Evolutionary conservation across 768 basidiomycete genomes (phyloP).

Genomic region (Boletus reticulatus): DNA sequence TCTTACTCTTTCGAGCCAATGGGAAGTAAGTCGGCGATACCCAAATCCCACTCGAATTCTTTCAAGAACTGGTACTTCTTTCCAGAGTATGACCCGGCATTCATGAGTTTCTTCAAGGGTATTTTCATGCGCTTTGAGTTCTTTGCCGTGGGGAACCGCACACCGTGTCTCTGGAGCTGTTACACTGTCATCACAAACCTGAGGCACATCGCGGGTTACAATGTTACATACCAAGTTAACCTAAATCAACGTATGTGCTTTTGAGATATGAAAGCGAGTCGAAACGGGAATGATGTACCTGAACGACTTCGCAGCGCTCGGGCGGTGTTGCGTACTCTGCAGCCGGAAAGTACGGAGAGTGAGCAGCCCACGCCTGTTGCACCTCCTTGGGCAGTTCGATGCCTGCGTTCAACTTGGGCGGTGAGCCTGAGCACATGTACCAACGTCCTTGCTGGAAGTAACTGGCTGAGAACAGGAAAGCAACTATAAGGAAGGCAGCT

Average conservation of each 20-base stretch:
- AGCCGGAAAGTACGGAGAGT: conserved; percentile 57
- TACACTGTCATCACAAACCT: conserved; percentile 2
- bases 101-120: conserved; percentile 54
- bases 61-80: conserved; percentile 53
- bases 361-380: conserved; percentile 52
- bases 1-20: conserved; percentile 66
- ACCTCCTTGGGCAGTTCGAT: conserved; percentile 20
- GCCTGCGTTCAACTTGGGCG: background rate
- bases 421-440: background rate
- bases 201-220: no score
- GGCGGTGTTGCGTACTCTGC: conserved; percentile 47
- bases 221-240: conserved; percentile 29
- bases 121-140: conserved; percentile 41
- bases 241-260: conserved; percentile 1
- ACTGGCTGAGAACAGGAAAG: conserved; percentile 8
- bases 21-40: conserved; percentile 56
- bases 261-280: background rate
- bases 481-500: conserved; percentile 11
- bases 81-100: conserved; percentile 44
- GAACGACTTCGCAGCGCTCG: conserved; percentile 48
- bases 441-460: conserved; percentile 15
- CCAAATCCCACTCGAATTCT: conserved; percentile 58
- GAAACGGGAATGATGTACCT: conserved; percentile 36
- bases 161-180: conserved; percentile 79
- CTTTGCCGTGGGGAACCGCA: conserved; percentile 66